These are phyloP conservation scores for Amborella trichopoda DNA, from an alignment of 164 flowering plant species.

Conservation along the genomic window DNA sequence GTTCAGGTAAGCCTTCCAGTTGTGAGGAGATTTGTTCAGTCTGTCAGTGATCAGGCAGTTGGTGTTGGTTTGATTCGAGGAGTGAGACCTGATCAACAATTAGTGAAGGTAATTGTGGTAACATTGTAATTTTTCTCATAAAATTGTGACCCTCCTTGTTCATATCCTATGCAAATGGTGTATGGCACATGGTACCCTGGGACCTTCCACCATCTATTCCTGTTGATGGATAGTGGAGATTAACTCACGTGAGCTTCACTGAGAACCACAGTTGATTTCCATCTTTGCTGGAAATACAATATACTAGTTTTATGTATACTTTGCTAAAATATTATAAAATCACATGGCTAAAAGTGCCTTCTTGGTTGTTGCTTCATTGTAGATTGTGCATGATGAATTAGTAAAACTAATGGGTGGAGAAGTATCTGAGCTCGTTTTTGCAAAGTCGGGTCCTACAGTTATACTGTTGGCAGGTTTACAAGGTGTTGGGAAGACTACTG, in stretches of 20 bases:
- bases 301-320: no score
- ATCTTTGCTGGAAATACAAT: no score
- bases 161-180: no score
- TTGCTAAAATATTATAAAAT: no score
- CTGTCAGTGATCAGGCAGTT: slow-evolving; percentile 86
- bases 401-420: slow-evolving; percentile 98
- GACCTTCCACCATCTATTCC: no score
- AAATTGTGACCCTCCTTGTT: no score
- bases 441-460: slow-evolving; percentile 78
- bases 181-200: no score
- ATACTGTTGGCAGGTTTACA: slow-evolving; percentile 93
- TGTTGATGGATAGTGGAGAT: no score
- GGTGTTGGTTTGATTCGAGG: slow-evolving; percentile 84
- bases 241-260: no score
- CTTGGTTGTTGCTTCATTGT: slow-evolving; percentile 6
- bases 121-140: no score
- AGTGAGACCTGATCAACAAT: slow-evolving; percentile 91
- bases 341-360: no score
- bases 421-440: slow-evolving; percentile 78
- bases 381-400: slow-evolving; percentile 89
- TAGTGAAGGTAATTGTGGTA: slow-evolving; percentile 94
- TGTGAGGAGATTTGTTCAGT: slow-evolving; percentile 86
- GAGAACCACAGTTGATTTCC: no score
- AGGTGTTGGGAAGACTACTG: slow-evolving; percentile 99
- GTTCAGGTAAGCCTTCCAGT: slow-evolving; percentile 92